Base-by-base conservation (phyloP, 176 grass and related monocot genomes). In the Oryza meridionalis region DNA sequence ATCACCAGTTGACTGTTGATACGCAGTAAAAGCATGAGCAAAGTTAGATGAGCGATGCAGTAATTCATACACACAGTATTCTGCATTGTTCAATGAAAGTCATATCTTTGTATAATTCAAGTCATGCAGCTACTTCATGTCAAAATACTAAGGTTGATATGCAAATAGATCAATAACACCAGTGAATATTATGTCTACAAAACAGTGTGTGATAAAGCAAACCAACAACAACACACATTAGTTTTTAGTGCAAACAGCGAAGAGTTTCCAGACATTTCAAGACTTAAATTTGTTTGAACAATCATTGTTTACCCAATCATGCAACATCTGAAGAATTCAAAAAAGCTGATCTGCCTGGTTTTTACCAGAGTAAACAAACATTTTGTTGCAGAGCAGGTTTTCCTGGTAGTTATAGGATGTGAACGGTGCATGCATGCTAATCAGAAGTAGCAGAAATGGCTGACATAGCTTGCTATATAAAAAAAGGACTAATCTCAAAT, bases 401-500 rank as follows among this genome's bases (percentile, higher is more conserved):
- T 4, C 32, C 17, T 42, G 77, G 29, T 17, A 80, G 35, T 16
- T 77, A 49, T 25, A n/a, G 11, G 5, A 55, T 64, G 70, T 78
- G 27, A 11, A 26, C 27, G 69, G n/a, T 29, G 65, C 3, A 82
- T 51, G 15, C 14, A 73, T 67, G 7, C 22, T 25, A 24, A 67
- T 4, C 24, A 46, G 26, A 26, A 45, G 4, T 33, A 7, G 70
- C 7, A 16, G 8, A 62, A 37, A 8, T 22, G 33, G 69, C 3
- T 55, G n/a, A 78, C 70, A 17, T 70, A 47, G 21, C 65, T 76
- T 76, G 17, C 13, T 87, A 15, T 26, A 63, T 38, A 38, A 38
- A 38, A 38, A 38, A 38, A 7, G 1, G 9, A 58, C 7, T 4
- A 11, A 22, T 71, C 53, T 63, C 15, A 55, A 67, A 15, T 73